phyloP scores from a whole-genome alignment of 1,139 yeast species.

The Barnettozyma hawaiiensis region DNA sequence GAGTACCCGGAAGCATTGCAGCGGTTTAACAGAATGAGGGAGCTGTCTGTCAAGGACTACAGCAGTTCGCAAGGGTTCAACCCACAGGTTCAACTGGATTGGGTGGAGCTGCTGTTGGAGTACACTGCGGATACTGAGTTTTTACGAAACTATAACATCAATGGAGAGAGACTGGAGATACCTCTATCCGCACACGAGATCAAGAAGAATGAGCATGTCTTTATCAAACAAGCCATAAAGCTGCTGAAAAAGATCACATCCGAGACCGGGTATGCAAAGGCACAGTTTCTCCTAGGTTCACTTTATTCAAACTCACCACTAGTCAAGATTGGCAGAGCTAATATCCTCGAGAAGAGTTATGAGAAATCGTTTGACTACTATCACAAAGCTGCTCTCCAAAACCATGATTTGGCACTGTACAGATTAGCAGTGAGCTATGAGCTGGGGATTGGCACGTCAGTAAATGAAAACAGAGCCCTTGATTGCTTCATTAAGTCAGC shows the following conservation, averaged over 20 bases:
- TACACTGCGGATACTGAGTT: constrained; percentile 37
- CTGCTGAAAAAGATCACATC: constrained; percentile 47
- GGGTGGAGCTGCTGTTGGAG: constrained; percentile 46
- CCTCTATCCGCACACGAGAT: constrained; percentile 38
- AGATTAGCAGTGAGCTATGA: constrained; percentile 66
- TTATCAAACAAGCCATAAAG: constrained; percentile 52
- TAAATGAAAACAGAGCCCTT: constrained; percentile 41
- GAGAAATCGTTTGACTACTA: constrained; percentile 55
- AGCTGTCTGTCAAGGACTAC: constrained; percentile 32
- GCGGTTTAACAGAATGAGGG: constrained; percentile 27
- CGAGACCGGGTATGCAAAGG: constrained; percentile 40
- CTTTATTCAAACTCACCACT: constrained; percentile 50
- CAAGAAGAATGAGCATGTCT: constrained; percentile 46
- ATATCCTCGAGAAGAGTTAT: constrained; percentile 50
- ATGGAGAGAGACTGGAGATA: constrained; percentile 36
- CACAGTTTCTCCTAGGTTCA: constrained; percentile 54
- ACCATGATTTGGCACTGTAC: constrained; percentile 55
- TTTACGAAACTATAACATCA: constrained; percentile 38
- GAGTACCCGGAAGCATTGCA: constrained; percentile 10
- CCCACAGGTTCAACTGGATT: constrained; percentile 41
- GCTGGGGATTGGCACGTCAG: constrained; percentile 53
- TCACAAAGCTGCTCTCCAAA: constrained; percentile 48
- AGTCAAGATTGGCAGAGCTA: constrained; percentile 28
- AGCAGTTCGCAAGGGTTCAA: constrained; percentile 29
- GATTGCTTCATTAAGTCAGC: constrained; percentile 55